Conservation (phyloP, 805 yeast species). For the Saccharomycopsis sp. region DNA sequence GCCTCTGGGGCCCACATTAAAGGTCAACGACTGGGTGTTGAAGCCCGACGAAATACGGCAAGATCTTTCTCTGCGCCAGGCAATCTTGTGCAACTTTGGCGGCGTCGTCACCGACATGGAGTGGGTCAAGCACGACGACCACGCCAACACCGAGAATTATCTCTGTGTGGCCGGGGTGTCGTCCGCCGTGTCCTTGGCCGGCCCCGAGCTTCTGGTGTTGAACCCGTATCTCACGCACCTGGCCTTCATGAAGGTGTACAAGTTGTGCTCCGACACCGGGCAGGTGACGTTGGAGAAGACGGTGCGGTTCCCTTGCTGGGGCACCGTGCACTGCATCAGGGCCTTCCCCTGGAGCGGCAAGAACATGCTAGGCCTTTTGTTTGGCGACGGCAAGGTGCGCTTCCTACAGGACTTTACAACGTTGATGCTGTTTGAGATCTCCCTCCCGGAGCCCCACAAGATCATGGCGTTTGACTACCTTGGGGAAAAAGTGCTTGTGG, state of each 20-base stretch:
- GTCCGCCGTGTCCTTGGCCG: constrained; percentile 6
- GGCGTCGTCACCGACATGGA: constrained; percentile 10
- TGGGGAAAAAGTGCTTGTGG: constrained; percentile 40
- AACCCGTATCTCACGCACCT: background rate
- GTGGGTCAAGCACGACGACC: constrained; percentile 12
- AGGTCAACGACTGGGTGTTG: background rate
- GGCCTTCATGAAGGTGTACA: constrained; percentile 5
- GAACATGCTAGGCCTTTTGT: constrained; percentile 5
- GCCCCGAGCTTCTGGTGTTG: constrained; percentile 2
- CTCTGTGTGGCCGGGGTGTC: no score
- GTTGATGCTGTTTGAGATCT: constrained; percentile 2
- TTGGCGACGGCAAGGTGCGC: constrained; percentile 10
- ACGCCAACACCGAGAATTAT: constrained; percentile 3
- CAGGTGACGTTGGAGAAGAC: background rate
- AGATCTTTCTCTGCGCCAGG: no score
- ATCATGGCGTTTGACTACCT: constrained; percentile 44
- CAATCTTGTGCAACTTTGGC: constrained; percentile 3
- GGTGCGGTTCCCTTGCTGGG: constrained; percentile 6
- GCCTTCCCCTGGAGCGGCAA: background rate
- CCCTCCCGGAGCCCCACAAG: constrained; percentile 5
- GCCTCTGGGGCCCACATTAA: no score
- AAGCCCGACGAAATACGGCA: background rate
- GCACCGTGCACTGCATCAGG: constrained; percentile 1
- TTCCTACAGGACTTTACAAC: no score
- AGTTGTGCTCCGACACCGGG: background rate